Evolutionary conservation across 148 eudicot species (phyloP), one percentile per base, ranked within the genome.

Genomic region (Selenicereus undatus): DNA sequence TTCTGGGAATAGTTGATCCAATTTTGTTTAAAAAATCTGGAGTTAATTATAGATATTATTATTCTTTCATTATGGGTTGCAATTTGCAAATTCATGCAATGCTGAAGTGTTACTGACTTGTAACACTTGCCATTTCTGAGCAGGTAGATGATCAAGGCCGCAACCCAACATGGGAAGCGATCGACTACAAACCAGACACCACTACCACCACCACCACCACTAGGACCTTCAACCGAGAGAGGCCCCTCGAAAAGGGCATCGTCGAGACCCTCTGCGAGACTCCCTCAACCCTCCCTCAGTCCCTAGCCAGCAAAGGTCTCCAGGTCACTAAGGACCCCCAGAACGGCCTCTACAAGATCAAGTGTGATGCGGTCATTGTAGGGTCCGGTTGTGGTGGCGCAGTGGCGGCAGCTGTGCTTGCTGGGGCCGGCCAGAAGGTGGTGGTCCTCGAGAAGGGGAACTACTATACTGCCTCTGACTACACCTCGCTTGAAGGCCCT

Each of bases 301-400:
- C 91, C 18, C 86, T 92, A 11, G 54, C 80, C 1, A 66, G 72
- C 35, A 92, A 92, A 78, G 93, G 91, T 73, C 86, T 92, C 0
- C 52, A 73, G 29, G 92, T 90, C 71, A 76, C 56, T 13, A 88
- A 89, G 73, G 86, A 89, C 52, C 75, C 78, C 11, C 20, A 78
- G 54, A 43, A 80, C 18, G 71, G 87, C 70, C 30, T 78, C 20
- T 86, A 79, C 83, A 89, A 74, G 79, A 82, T 92, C 69, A 74
- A 87, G 78, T 92, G 95, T 74, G 95, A 92, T 52, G 91, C 78
- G 3, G 90, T 90, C 3, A 88, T 92, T 21, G 84, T 91, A 14
- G 95, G 95, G 26, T 92, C 95, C 0, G 95, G 93, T 11, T 86
- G 92, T 76, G 95, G 95, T 0, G 95, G 95, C 45, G 93, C 89